Evolutionary conservation across 306 rosid genomes (phyloP).

Genomic region (Acacia acuminata): DNA sequence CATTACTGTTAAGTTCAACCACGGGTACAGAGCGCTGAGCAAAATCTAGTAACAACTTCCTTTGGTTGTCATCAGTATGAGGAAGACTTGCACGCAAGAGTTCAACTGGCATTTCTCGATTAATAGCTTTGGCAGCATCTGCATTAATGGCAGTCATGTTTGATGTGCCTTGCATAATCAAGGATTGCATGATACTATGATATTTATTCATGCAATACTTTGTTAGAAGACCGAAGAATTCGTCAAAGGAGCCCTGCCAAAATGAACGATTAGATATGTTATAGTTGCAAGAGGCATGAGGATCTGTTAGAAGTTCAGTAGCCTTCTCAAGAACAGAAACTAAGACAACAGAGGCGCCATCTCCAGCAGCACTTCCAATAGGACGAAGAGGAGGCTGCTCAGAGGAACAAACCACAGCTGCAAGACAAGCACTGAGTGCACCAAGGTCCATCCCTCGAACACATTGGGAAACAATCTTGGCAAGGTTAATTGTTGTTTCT

Average conservation of each 20-base stretch:
- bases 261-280: slow-evolving; percentile 46
- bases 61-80: slow-evolving; percentile 52
- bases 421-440: slow-evolving; percentile 61
- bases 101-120: slow-evolving; percentile 59
- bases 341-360: slow-evolving; percentile 54
- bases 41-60: slow-evolving; percentile 48
- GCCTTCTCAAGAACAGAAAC: slow-evolving; percentile 59
- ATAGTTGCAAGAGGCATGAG: slow-evolving; percentile 47
- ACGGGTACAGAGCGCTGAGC: slow-evolving; percentile 57
- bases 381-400: slow-evolving; percentile 66
- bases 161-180: slow-evolving; percentile 35
- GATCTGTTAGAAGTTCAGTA: slow-evolving; percentile 46
- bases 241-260: slow-evolving; percentile 65
- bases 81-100: slow-evolving; percentile 64
- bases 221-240: slow-evolving; percentile 52
- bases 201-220: slow-evolving; percentile 59
- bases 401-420: slow-evolving; percentile 60
- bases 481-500: slow-evolving; percentile 46
- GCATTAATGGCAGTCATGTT: slow-evolving; percentile 41
- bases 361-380: slow-evolving; percentile 53
- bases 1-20: slow-evolving; percentile 45
- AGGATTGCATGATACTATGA: slow-evolving; percentile 53
- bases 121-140: slow-evolving; percentile 50
- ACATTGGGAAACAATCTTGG: slow-evolving; percentile 48
- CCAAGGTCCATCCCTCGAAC: slow-evolving; percentile 54